Evolutionary conservation across 352 stramenopile species (phyloP).

Genomic region (Phytophthora niederhauseri): DNA sequence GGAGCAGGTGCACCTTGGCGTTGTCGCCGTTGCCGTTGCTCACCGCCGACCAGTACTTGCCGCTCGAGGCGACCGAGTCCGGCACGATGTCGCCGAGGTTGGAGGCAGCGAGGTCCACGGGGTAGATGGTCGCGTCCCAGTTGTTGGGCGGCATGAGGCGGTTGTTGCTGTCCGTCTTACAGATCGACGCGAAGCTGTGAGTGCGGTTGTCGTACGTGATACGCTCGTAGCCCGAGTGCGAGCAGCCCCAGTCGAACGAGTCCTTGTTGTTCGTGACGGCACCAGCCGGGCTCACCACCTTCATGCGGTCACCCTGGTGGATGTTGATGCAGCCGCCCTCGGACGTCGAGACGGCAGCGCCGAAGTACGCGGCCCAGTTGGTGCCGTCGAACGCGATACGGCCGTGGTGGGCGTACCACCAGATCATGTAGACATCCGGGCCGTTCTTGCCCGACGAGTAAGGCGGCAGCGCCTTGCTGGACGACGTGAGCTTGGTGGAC

Average conservation of each 20-base stretch:
- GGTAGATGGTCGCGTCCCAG: conserved; percentile 60
- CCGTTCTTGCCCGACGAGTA: conserved; percentile 49
- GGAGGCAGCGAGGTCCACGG: conserved; percentile 48
- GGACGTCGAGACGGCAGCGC: conserved; percentile 44
- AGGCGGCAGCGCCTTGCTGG: conserved; percentile 46
- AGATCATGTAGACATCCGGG: conserved; percentile 58
- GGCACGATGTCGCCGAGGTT: conserved; percentile 60
- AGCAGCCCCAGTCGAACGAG: conserved; percentile 57
- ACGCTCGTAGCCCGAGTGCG: no score
- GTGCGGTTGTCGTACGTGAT: conserved; percentile 40
- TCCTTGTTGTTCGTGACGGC: conserved; percentile 33
- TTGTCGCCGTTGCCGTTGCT: conserved; percentile 46
- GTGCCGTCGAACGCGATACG: conserved; percentile 53
- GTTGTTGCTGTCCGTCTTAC: conserved; percentile 77
- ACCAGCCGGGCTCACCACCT: conserved; percentile 44
- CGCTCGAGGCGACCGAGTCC: conserved; percentile 25
- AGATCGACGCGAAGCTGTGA: conserved; percentile 55
- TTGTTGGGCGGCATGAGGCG: conserved; percentile 69
- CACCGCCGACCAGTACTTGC: conserved; percentile 55
- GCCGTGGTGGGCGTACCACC: conserved; percentile 64
- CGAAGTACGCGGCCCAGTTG: conserved; percentile 64
- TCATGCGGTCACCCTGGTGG: conserved; percentile 64
- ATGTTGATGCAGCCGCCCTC: conserved; percentile 65
- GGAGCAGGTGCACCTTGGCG: conserved; percentile 54
- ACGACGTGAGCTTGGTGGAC: conserved; percentile 59